Conservation (phyloP, 192 early-diverging fungal species). For the Anaeromyces robustus region DNA sequence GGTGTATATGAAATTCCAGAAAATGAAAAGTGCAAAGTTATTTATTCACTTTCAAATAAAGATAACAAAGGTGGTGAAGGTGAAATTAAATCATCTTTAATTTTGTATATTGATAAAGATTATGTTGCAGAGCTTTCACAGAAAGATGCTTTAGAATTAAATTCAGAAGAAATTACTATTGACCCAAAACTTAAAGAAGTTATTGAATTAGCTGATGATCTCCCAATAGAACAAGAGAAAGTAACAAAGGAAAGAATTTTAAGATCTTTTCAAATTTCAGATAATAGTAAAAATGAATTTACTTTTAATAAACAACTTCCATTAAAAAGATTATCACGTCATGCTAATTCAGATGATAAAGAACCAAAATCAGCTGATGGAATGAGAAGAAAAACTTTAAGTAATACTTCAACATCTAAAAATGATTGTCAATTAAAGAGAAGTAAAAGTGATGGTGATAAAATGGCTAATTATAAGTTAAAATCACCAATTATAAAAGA, state of each 20-base stretch:
- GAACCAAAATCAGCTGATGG: neutral
- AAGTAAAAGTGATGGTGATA: neutral
- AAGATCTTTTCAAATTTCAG: neutral
- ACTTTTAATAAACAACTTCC: neutral
- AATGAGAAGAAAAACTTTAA: neutral
- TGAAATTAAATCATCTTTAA: neutral
- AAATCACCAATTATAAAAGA: too few relatives aligned
- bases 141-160: neutral
- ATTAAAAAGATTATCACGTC: neutral
- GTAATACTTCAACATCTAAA: neutral
- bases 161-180: neutral
- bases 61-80: neutral
- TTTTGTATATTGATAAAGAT: neutral
- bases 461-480: neutral
- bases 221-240: neutral
- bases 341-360: neutral
- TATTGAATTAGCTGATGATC: neutral
- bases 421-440: neutral
- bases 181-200: neutral
- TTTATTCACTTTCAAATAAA: neutral
- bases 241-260: neutral
- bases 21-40: neutral
- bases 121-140: neutral
- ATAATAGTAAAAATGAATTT: neutral
- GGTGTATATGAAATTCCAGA: neutral